A percentile compares a stretch with the other conserved stretches of the same genome.
phyloP scores from a whole-genome alignment of 768 basidiomycete genomes.

The Solioccasus polychromus region DNA sequence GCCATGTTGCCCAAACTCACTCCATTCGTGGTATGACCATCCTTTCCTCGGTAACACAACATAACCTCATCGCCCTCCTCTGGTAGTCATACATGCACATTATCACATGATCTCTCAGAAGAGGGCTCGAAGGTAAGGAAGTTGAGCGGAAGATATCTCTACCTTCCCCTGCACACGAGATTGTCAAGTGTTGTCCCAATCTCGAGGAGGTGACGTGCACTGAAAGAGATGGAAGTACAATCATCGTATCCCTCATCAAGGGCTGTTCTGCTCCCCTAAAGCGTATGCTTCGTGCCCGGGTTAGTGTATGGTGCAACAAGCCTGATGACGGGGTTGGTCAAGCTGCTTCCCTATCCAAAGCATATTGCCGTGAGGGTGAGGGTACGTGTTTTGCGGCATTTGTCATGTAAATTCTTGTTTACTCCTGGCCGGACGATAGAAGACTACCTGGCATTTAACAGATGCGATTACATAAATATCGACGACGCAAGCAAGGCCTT shows the following conservation, averaged over 20 bases:
- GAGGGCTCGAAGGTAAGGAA: conserved; percentile 6
- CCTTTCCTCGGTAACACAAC: not conserved
- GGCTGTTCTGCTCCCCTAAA: not conserved
- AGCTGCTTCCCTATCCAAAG: conserved; percentile 6
- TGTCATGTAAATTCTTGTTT: too few relatives aligned
- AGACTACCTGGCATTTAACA: too few relatives aligned
- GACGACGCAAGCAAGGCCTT: not conserved
- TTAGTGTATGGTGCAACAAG: too few relatives aligned
- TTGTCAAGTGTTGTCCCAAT: conserved; percentile 10
- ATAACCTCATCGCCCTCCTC: not conserved
- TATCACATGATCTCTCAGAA: conserved; percentile 5
- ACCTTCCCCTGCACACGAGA: conserved; percentile 5
- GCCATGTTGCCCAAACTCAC: conserved; percentile 5
- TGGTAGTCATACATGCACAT: conserved; percentile 4
- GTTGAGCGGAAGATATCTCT: conserved; percentile 9
- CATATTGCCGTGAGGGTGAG: too few relatives aligned
- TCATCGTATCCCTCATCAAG: conserved; percentile 7
- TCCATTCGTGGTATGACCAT: conserved; percentile 2
- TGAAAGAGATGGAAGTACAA: too few relatives aligned
- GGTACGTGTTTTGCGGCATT: too few relatives aligned
- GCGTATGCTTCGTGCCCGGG: too few relatives aligned
- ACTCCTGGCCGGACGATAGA: too few relatives aligned
- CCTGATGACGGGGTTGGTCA: too few relatives aligned
- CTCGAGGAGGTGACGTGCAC: conserved; percentile 9
- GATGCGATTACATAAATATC: too few relatives aligned